Evolutionary conservation across 768 basidiomycete genomes (phyloP).

Genomic region (Sporobolomyces pararoseus): DNA sequence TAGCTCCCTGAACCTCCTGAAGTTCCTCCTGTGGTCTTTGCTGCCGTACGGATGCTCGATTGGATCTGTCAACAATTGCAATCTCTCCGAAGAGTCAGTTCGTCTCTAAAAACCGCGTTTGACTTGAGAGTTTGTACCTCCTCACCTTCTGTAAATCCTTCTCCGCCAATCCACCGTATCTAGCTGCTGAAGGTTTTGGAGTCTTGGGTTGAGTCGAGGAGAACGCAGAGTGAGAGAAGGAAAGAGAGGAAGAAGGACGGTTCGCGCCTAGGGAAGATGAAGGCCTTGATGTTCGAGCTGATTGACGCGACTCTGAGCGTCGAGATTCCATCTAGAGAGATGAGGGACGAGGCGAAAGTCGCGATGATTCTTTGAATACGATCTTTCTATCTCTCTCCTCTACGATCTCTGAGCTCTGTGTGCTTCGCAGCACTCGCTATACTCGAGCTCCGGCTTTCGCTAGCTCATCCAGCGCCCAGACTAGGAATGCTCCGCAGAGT

Average conservation of each 20-base stretch:
- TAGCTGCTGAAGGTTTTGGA: conserved; percentile 19
- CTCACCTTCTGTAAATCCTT: conserved; percentile 39
- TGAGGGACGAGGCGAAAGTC: background rate
- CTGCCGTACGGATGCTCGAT: conserved; percentile 33
- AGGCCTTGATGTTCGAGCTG: conserved; percentile 14
- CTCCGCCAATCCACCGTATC: conserved; percentile 39
- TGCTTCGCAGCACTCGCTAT: too few relatives aligned
- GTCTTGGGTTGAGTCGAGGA: conserved; percentile 18
- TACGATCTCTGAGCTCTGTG: too few relatives aligned
- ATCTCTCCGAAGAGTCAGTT: too few relatives aligned
- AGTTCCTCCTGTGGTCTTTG: conserved; percentile 14
- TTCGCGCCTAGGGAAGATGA: conserved; percentile 15
- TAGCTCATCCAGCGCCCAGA: too few relatives aligned
- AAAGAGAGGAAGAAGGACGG: conserved; percentile 5
- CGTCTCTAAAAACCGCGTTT: too few relatives aligned
- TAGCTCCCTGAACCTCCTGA: background rate
- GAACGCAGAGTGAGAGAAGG: background rate
- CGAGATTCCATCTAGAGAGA: background rate
- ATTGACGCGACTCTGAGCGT: conserved; percentile 21
- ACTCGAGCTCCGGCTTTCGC: too few relatives aligned
- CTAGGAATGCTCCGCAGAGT: too few relatives aligned
- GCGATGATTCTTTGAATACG: background rate
- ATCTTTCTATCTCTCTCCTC: background rate
- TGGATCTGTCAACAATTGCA: conserved; percentile 15
- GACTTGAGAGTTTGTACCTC: too few relatives aligned